Evolutionary conservation across 805 yeast species (phyloP).

Genomic region (Myxozyma neotropica): DNA sequence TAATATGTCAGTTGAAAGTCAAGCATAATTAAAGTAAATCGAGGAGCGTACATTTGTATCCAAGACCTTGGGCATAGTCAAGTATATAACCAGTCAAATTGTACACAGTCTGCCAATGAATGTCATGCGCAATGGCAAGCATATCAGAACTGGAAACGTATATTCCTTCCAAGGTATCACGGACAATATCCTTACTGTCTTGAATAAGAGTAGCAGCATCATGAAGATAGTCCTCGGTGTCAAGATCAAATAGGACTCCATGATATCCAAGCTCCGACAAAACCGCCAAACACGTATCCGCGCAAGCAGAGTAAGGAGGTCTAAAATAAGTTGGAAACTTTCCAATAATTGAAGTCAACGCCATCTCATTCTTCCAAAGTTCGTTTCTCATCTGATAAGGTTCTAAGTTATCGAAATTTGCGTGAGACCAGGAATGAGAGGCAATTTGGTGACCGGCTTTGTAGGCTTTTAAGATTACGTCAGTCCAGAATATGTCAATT

Average conservation of each 20-base stretch:
- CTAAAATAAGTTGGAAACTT: constrained; percentile 25
- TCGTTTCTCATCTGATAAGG: constrained; percentile 13
- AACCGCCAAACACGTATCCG: constrained; percentile 11
- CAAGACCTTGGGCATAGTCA: constrained; percentile 2
- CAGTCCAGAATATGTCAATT: constrained; percentile 22
- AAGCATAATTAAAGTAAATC: neutral
- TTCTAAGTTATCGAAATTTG: constrained; percentile 7
- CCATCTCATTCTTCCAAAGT: constrained; percentile 27
- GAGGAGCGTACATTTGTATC: neutral
- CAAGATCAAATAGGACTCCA: constrained; percentile 24
- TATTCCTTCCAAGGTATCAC: neutral
- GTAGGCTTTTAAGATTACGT: constrained; percentile 13
- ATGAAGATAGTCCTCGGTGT: constrained; percentile 27
- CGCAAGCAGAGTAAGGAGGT: constrained; percentile 26
- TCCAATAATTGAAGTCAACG: constrained; percentile 23
- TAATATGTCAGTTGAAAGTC: neutral
- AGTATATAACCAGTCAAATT: constrained; percentile 20
- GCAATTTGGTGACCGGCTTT: constrained; percentile 27
- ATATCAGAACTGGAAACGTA: constrained; percentile 3
- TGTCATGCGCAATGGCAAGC: constrained; percentile 21
- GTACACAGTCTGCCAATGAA: constrained; percentile 27
- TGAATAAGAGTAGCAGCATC: constrained; percentile 6
- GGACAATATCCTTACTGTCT: constrained; percentile 18
- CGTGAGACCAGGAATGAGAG: constrained; percentile 30
- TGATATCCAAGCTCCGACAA: constrained; percentile 24